phyloP scores from a whole-genome alignment of 352 stramenopile species.

The Globisporangium splendens region DNA sequence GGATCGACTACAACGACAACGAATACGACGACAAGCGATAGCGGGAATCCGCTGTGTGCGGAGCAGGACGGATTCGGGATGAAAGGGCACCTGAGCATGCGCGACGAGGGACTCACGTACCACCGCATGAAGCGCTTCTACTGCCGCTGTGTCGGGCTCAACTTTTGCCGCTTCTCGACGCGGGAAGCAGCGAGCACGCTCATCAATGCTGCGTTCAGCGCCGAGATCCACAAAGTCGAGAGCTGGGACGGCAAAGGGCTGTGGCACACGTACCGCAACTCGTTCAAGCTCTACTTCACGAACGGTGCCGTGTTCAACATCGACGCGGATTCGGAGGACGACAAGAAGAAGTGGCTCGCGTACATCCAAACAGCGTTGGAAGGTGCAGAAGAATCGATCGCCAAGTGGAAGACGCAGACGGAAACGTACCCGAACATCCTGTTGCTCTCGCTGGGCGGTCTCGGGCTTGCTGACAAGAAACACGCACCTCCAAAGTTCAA shows the following conservation, averaged over 20 bases:
- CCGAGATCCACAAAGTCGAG: slow-evolving; percentile 75
- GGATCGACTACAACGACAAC: slow-evolving; percentile 6
- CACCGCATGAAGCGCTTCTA: slow-evolving; percentile 87
- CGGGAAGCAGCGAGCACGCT: slow-evolving; percentile 54
- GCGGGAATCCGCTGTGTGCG: slow-evolving; percentile 21
- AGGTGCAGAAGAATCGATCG: slow-evolving; percentile 27
- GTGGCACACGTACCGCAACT: slow-evolving; percentile 78
- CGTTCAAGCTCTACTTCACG: slow-evolving; percentile 82
- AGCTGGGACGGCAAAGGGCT: slow-evolving; percentile 82
- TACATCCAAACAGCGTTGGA: slow-evolving; percentile 69
- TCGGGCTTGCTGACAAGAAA: slow-evolving; percentile 67
- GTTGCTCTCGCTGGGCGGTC: slow-evolving; percentile 46
- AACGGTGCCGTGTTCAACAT: slow-evolving; percentile 74
- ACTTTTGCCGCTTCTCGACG: slow-evolving; percentile 72
- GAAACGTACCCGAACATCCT: slow-evolving; percentile 36
- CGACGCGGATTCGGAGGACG: slow-evolving; percentile 74
- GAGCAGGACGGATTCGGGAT: slow-evolving; percentile 66
- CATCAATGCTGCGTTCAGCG: slow-evolving; percentile 60
- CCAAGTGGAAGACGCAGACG: slow-evolving; percentile 35
- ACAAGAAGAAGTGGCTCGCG: slow-evolving; percentile 74
- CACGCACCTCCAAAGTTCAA: slow-evolving; percentile 66
- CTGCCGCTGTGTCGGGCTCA: slow-evolving; percentile 74
- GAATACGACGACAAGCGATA: neutral
- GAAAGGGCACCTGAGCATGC: slow-evolving; percentile 77
- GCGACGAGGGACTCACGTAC: slow-evolving; percentile 78